Conservation (phyloP, 169 alveolate genomes). For the Hammondia hammondi region DNA sequence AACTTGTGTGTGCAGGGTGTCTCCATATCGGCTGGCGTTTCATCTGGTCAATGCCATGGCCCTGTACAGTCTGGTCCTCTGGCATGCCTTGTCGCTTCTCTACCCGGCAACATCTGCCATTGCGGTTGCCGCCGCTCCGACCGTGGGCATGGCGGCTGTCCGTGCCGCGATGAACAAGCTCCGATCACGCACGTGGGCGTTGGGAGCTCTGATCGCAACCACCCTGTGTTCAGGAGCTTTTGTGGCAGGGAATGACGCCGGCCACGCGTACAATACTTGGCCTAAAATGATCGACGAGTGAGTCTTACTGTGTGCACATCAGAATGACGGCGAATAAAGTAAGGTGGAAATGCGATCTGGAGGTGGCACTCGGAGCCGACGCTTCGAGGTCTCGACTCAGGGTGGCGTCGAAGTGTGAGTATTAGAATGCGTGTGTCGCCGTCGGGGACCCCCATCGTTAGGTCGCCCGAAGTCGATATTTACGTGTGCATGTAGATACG, state of each 20-base stretch:
- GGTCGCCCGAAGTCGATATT: too few relatives aligned
- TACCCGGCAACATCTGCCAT: background rate
- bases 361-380: too few relatives aligned
- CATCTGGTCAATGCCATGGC: slow-evolving; percentile 64
- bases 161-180: slow-evolving; percentile 33
- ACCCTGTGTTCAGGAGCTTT: slow-evolving; percentile 73
- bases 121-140: background rate
- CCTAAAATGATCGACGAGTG: slow-evolving; percentile 70
- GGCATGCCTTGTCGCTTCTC: slow-evolving; percentile 63
- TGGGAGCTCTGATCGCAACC: slow-evolving; percentile 46
- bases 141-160: slow-evolving; percentile 1
- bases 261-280: slow-evolving; percentile 71
- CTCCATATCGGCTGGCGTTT: slow-evolving; percentile 69
- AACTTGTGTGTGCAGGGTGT: slow-evolving; percentile 42
- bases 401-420: too few relatives aligned
- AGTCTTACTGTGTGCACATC: background rate
- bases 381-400: too few relatives aligned
- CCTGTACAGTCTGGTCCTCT: slow-evolving; percentile 58
- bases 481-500: too few relatives aligned
- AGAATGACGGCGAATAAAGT: too few relatives aligned
- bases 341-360: too few relatives aligned
- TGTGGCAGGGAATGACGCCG: slow-evolving; percentile 76
- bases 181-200: slow-evolving; percentile 12
- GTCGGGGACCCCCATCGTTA: too few relatives aligned
- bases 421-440: too few relatives aligned